phyloP scores from a whole-genome alignment of 2,329 filamentous ascomycete species.

The Coniochaeta pulveracea region DNA sequence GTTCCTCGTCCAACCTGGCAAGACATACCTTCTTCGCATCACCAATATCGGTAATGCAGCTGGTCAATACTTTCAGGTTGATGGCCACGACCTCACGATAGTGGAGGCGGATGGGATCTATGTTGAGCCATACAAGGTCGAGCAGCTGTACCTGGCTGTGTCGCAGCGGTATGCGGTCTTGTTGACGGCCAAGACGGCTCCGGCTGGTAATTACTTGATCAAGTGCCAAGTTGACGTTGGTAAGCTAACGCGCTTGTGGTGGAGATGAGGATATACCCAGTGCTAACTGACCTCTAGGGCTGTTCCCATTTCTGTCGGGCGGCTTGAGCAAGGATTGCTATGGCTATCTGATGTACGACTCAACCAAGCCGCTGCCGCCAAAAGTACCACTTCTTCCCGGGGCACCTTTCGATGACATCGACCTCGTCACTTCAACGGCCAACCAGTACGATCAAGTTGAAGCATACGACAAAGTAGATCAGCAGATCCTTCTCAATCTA shows the following conservation, averaged over 20 bases:
- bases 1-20: constrained; percentile 48
- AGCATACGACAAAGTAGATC: constrained; percentile 20
- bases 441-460: constrained; percentile 39
- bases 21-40: constrained; percentile 60
- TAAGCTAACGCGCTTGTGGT: no score
- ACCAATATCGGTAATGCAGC: constrained; percentile 67
- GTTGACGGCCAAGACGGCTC: constrained; percentile 49
- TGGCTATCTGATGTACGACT: constrained; percentile 31
- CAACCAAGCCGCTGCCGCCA: constrained; percentile 50
- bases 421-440: constrained; percentile 59
- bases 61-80: constrained; percentile 52
- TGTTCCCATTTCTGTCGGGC: constrained; percentile 57
- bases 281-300: no score
- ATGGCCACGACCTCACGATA: constrained; percentile 54
- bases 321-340: constrained; percentile 44
- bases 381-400: no score
- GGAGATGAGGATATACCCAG: no score
- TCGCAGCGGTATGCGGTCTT: constrained; percentile 54
- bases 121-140: constrained; percentile 43
- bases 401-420: constrained; percentile 57
- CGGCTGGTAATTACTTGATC: constrained; percentile 52
- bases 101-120: constrained; percentile 65
- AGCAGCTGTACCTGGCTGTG: constrained; percentile 51
- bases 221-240: no score
- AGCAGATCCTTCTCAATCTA: neutral